A percentile compares a stretch with the other conserved stretches of the same genome.
phyloP scores from a whole-genome alignment of 2,329 filamentous ascomycete genomes.

The Colletotrichum sp. region DNA sequence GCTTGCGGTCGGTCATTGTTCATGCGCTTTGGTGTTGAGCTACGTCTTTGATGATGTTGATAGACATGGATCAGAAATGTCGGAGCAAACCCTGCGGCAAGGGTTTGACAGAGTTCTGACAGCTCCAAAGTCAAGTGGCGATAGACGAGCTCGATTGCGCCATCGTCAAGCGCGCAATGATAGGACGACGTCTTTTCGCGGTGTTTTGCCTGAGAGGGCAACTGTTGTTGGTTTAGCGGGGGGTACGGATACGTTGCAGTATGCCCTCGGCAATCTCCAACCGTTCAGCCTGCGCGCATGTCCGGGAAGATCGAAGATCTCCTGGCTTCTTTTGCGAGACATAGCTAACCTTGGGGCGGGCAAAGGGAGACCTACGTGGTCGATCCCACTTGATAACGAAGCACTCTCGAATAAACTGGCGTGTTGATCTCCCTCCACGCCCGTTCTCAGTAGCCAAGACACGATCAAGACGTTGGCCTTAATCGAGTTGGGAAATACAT shows the following conservation, averaged over 20 bases:
- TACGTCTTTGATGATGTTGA: background rate
- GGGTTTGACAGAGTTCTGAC: background rate
- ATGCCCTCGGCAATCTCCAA: conserved; percentile 9
- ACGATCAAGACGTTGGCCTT: background rate
- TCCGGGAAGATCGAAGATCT: background rate
- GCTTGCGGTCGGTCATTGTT: background rate
- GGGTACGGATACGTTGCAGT: background rate
- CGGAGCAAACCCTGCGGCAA: background rate
- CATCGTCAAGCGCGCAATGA: background rate
- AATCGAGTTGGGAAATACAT: background rate
- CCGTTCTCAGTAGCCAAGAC: background rate
- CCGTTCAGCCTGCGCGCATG: background rate
- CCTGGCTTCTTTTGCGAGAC: background rate
- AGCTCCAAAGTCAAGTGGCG: background rate
- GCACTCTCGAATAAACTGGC: background rate
- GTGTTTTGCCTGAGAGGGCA: background rate
- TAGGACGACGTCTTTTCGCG: background rate
- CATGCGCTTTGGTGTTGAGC: background rate
- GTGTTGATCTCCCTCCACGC: background rate
- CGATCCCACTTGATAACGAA: background rate
- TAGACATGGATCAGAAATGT: background rate
- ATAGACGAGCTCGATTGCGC: background rate
- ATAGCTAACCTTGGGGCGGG: background rate
- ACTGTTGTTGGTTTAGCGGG: background rate
- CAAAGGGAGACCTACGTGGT: background rate